Conservation (phyloP, 495 filamentous ascomycete species). For the Penicillium silybi region DNA sequence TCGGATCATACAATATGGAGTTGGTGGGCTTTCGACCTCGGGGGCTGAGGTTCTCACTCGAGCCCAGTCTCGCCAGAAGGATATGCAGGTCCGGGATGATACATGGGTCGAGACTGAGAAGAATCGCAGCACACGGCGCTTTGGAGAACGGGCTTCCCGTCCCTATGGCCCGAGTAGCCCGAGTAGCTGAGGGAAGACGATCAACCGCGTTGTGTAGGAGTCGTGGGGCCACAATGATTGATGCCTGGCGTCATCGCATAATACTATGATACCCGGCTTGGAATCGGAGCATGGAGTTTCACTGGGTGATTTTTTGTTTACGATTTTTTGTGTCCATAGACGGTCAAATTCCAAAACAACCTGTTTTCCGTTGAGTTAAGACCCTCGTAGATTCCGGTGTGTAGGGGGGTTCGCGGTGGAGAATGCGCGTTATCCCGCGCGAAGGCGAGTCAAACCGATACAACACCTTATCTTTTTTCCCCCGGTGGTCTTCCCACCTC, state of each 20-base stretch:
- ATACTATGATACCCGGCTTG: neutral
- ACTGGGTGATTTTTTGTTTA: neutral
- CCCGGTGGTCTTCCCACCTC: neutral
- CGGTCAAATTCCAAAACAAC: neutral
- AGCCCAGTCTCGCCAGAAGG: neutral
- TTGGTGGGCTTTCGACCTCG: neutral
- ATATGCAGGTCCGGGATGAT: neutral
- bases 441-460: neutral
- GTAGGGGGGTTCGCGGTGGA: neutral
- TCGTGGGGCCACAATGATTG: neutral
- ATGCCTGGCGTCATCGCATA: neutral
- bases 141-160: neutral
- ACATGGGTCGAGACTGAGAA: neutral
- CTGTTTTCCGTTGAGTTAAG: too few relatives aligned
- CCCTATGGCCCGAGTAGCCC: neutral
- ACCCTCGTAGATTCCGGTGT: too few relatives aligned
- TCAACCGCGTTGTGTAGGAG: neutral
- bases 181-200: neutral
- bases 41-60: neutral
- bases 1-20: neutral
- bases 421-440: neutral
- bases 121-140: neutral
- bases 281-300: neutral
- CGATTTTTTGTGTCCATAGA: neutral
- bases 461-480: neutral